phyloP scores from a whole-genome alignment of 495 filamentous ascomycete genomes.

The Diplogelasinospora grovesii region DNA sequence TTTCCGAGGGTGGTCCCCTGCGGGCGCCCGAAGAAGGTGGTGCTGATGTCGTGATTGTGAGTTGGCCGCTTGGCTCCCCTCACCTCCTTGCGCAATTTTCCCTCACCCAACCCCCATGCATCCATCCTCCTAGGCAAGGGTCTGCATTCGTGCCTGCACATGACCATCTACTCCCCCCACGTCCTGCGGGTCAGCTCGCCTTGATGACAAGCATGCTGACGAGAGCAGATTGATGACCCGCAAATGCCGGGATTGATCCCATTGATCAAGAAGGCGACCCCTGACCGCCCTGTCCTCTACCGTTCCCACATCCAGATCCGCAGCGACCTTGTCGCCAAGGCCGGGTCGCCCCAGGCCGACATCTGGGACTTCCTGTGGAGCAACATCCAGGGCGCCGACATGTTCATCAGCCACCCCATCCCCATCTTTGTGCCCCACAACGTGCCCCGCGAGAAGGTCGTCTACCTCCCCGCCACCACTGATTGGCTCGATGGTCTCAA shows the following conservation, averaged over 20 bases:
- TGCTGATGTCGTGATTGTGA: slow-evolving; percentile 69
- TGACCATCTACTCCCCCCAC: slow-evolving; percentile 5
- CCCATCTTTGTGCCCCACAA: slow-evolving; percentile 65
- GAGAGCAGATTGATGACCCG: slow-evolving; percentile 62
- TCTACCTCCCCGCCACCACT: slow-evolving; percentile 76
- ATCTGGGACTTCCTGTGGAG: slow-evolving; percentile 76
- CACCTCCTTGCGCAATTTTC: neutral
- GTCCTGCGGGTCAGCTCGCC: neutral
- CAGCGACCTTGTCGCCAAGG: slow-evolving; percentile 58
- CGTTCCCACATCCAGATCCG: slow-evolving; percentile 82
- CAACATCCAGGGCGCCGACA: slow-evolving; percentile 61
- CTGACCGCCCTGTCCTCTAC: slow-evolving; percentile 71
- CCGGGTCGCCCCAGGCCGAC: slow-evolving; percentile 62
- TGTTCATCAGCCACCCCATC: slow-evolving; percentile 84
- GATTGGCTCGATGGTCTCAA: slow-evolving; percentile 90
- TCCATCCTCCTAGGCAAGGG: neutral
- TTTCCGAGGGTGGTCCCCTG: slow-evolving; percentile 60
- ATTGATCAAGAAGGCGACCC: slow-evolving; percentile 63
- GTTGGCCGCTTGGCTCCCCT: slow-evolving; percentile 8
- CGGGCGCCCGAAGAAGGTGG: slow-evolving; percentile 61
- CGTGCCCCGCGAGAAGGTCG: slow-evolving; percentile 61
- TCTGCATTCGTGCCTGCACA: slow-evolving; percentile 6
- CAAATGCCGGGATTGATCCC: slow-evolving; percentile 83
- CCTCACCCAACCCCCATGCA: slow-evolving; percentile 8
- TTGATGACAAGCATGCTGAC: slow-evolving; percentile 12